Evolutionary conservation across 2,329 filamentous ascomycete genomes (phyloP), one percentile per base, ranked within the genome.

Genomic region (Mycosphaerella arachidis): DNA sequence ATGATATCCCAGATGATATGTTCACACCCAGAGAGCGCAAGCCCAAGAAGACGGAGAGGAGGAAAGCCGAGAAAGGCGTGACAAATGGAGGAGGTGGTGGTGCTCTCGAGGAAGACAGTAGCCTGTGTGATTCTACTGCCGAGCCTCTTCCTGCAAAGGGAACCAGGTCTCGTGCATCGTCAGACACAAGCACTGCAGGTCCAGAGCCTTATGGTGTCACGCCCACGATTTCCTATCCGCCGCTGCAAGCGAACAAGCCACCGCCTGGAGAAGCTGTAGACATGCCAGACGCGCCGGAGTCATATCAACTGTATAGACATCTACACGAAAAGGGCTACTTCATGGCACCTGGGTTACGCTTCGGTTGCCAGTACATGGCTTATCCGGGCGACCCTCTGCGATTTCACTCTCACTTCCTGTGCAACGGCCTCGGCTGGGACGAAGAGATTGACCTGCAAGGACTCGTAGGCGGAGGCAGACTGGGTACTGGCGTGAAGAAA

Each of bases 401-500:
- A 10, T 99, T 95, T 73, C 94, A 99, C 75, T 94, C 91, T 50
- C 94, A 99, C 74, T 97, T 96, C 73, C 83, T 96, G 68, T 90
- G 88, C 7, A 89, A 88, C n/a, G 86, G 89, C 33, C 85, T 89
- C 67, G 86, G 81, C n/a, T 97, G 92, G 91, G 86, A 97, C 62
- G 85, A 96, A 69, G 86, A 92, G 67, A 88, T 99, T 58, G 84
- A 89, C 40, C 79, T 97, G 70, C 82, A 97, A 66, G 90, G 96
- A 66, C 79, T 99, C 13, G 88, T 97, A 16, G 89, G 87, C 20
- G 92, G 91, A 7, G 94, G 94, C 5, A 83, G 94, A 67, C 75
- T 99, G 63, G 94, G 92, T 0, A 97, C 94, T 1, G 91, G 91
- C 53, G 94, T 97, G 20, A 99, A 99, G 81, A 99, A 99, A 76